Base-by-base conservation (phyloP, 768 basidiomycete genomes). In the Mycena metata region DNA sequence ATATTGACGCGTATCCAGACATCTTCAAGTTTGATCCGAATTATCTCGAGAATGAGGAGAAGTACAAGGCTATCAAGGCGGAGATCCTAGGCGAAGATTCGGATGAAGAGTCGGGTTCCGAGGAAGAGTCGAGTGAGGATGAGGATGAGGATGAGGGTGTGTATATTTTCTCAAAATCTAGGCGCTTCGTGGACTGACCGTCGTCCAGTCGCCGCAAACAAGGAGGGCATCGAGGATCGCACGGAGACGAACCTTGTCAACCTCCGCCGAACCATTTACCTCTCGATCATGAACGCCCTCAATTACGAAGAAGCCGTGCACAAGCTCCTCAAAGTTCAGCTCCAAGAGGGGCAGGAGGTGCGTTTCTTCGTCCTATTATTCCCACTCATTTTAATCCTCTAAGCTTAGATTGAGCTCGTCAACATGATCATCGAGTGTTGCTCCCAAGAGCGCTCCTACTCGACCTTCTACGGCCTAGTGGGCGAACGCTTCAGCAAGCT, bases 381-480 rank as follows among this genome's bases (percentile, higher is more conserved):
- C 6, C 46, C 35, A 15, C 26, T 36, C 36, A 30, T 49, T 60
- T 21, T 30, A 30, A 68, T 13, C 47, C 8, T n/a, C 36, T 30
- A 51, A 41, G n/a, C 41, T 3, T 75, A 98, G 95, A 93, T 95
- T 73, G 97, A 98, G 78, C 81, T 99, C 65, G 89, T 94, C 78
- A 98, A 99, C 85, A 99, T 99, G 98, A 89, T 99, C 69, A 94
- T 99, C 79, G 97, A 99, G 76, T 99, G 98, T 92, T 99, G 98
- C 79, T 99, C 98, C 2, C 98, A 99, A 83, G 98, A 99, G 79
- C 93, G 98, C 16, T 96, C 97, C 1, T 99, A 98, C 79, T 95
- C 94, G 2, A 93, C 87, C n/a, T 99, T 98, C 85, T 99, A 96
- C 75, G 98, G 98, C 15, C 89, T 99, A 23, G 86, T 98, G 69